Percentiles rank a stretch among this genome's conserved stretches.
phyloP scores from a whole-genome alignment of 164 flowering plant species.

The Vitis labrusca region DNA sequence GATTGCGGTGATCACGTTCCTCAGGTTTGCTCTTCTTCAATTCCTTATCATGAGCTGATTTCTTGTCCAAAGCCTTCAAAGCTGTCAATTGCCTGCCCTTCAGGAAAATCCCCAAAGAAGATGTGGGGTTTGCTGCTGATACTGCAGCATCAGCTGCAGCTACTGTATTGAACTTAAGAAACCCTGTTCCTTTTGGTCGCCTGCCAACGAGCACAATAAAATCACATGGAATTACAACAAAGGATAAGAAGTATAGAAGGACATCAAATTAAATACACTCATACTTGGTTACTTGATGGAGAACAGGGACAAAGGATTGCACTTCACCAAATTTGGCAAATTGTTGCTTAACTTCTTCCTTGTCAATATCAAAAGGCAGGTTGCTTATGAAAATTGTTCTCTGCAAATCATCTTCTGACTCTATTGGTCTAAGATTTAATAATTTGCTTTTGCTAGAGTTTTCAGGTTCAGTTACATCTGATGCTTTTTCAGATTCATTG shows the following conservation, averaged over 20 bases:
- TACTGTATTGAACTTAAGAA: conserved; percentile 69
- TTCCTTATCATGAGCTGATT: conserved; percentile 72
- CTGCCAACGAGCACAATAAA: conserved; percentile 40
- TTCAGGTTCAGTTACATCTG: conserved; percentile 21
- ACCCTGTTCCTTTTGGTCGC: conserved; percentile 93
- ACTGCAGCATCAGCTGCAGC: conserved; percentile 73
- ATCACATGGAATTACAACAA: conserved; percentile 1
- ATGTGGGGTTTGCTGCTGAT: conserved; percentile 54
- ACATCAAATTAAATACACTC: conserved; percentile 10
- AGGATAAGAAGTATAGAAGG: conserved; percentile 2
- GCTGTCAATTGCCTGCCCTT: conserved; percentile 81
- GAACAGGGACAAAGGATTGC: conserved; percentile 75
- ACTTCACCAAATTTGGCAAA: conserved; percentile 84
- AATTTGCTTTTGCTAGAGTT: conserved; percentile 27
- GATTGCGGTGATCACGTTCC: conserved; percentile 74
- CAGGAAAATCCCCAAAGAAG: conserved; percentile 67
- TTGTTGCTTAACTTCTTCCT: conserved; percentile 78
- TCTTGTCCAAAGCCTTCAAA: conserved; percentile 84
- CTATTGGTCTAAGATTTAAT: conserved; percentile 17
- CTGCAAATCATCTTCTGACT: conserved; percentile 54
- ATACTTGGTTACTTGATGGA: conserved; percentile 84
- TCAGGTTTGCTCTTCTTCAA: conserved; percentile 57
- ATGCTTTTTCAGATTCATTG: conserved; percentile 19
- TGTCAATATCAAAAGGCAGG: conserved; percentile 75
- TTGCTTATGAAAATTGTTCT: conserved; percentile 78